phyloP scores from a whole-genome alignment of 139 green algal genomes.

The Nannochloris sp. region DNA sequence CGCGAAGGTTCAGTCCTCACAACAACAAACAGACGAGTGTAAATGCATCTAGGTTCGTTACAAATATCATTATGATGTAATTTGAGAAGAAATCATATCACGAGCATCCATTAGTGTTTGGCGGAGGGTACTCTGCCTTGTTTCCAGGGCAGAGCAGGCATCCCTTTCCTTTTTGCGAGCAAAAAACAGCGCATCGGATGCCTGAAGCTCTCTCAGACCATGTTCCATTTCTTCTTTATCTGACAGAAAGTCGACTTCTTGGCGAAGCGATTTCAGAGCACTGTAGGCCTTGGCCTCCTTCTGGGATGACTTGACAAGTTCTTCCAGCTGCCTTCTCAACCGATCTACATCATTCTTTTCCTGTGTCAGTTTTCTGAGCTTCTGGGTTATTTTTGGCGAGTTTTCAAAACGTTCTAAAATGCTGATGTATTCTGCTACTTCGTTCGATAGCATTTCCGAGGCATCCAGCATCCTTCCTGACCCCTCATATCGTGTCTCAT shows the following conservation, averaged over 20 bases:
- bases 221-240: constrained; percentile 1
- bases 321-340: background rate
- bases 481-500: background rate
- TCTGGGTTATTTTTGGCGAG: background rate
- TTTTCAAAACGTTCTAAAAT: background rate
- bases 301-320: background rate
- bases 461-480: background rate
- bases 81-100: too few relatives aligned
- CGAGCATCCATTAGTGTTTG: too few relatives aligned
- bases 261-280: background rate
- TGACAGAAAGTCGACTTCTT: background rate
- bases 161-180: background rate
- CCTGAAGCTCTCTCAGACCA: background rate
- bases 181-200: background rate
- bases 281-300: background rate
- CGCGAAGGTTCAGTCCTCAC: too few relatives aligned
- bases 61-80: too few relatives aligned
- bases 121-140: background rate
- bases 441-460: background rate
- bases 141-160: background rate
- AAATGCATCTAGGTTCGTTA: too few relatives aligned
- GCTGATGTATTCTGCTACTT: background rate
- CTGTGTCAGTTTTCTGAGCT: background rate
- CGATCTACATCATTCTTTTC: background rate
- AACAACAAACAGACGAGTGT: too few relatives aligned